A percentile compares a stretch with the other conserved stretches of the same genome.
Evolutionary conservation across 2,329 filamentous ascomycete genomes (phyloP).

Genomic region (Cladosporium sp.): DNA sequence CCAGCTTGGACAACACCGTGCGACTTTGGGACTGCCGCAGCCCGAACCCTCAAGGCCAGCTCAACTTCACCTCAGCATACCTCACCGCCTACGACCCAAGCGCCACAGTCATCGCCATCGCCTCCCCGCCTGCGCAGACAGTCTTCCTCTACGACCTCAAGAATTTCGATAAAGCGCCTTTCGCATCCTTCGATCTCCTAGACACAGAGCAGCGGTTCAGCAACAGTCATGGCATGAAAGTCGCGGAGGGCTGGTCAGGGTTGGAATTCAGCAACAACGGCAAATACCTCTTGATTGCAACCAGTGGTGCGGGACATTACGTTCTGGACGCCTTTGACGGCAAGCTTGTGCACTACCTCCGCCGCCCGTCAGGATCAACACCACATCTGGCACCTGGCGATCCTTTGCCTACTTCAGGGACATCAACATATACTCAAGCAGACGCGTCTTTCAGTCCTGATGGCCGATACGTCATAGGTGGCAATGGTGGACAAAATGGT

Average conservation of each 20-base stretch:
- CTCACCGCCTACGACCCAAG: constrained; percentile 91
- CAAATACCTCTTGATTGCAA: constrained; percentile 80
- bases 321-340: constrained; percentile 92
- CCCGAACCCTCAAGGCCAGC: constrained; percentile 74
- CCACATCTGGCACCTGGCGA: constrained; percentile 42
- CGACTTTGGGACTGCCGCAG: constrained; percentile 86
- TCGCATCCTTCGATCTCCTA: constrained; percentile 79
- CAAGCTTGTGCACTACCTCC: constrained; percentile 52
- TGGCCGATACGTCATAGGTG: constrained; percentile 83
- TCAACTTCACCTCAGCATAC: constrained; percentile 78
- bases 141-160: constrained; percentile 90
- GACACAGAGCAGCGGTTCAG: constrained; percentile 60
- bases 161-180: constrained; percentile 90
- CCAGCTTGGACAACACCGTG: constrained; percentile 86
- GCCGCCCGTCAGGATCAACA: constrained; percentile 34
- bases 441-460: constrained; percentile 90
- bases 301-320: constrained; percentile 82
- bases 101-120: constrained; percentile 87
- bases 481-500: constrained; percentile 65
- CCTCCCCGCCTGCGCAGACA: constrained; percentile 74
- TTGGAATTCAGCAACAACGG: constrained; percentile 97
- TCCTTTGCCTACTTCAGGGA: constrained; percentile 53
- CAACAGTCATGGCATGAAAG: constrained; percentile 53
- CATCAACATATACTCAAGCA: constrained; percentile 57
- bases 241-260: constrained; percentile 72